These are phyloP conservation scores for Cymbomonas tetramitiformis DNA, from an alignment of 139 green algal genomes.

Conservation along the genomic window DNA sequence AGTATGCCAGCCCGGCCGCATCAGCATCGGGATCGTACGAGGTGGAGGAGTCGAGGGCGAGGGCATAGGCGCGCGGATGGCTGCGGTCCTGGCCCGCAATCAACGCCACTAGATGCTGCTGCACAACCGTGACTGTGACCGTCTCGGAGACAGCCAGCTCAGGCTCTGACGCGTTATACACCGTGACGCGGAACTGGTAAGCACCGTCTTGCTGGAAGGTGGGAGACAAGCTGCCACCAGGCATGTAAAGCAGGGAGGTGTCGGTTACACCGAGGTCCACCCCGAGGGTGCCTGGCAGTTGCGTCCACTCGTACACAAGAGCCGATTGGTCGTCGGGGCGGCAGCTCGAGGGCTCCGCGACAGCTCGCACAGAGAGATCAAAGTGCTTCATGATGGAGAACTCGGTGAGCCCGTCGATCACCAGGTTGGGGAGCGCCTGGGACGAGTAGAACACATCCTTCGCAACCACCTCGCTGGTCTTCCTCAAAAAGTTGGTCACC, in stretches of 20 bases:
- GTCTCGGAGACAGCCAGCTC: neutral
- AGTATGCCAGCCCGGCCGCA: neutral
- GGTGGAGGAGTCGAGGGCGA: neutral
- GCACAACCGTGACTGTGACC: neutral
- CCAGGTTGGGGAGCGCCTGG: neutral
- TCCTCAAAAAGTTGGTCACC: neutral
- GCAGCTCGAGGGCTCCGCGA: neutral
- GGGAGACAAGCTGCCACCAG: neutral
- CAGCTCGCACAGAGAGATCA: neutral
- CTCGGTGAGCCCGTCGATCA: neutral
- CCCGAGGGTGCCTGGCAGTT: neutral
- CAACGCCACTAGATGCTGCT: neutral
- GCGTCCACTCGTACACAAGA: constrained; percentile 2
- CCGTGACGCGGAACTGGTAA: neutral
- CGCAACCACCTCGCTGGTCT: neutral
- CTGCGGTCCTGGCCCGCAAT: neutral
- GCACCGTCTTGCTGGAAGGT: too few species aligned
- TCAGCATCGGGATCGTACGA: constrained; percentile 2
- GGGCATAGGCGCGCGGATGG: neutral
- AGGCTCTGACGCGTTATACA: neutral
- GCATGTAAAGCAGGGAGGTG: neutral
- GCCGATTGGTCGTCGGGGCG: neutral
- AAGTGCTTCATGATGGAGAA: neutral
- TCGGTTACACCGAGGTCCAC: neutral
- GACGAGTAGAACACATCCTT: neutral